Evolutionary conservation across 1,284 basidiomycete species (phyloP).

Genomic region (Laetiporus sulphureus): DNA sequence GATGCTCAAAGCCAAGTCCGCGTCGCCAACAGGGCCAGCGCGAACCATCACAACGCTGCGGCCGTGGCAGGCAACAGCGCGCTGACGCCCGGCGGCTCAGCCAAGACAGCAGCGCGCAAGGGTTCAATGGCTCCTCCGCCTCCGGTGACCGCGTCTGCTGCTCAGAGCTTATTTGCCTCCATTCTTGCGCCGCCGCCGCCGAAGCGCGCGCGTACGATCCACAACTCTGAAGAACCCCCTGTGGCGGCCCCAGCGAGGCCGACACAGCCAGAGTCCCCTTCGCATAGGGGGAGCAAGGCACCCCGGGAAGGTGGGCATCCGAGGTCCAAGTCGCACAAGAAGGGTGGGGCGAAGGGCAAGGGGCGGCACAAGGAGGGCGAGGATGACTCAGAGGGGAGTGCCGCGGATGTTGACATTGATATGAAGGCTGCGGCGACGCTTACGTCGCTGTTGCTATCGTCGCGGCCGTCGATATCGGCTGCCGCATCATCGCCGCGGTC

Average conservation of each 20-base stretch:
- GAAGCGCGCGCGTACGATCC: constrained; percentile 67
- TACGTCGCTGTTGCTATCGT: constrained; percentile 60
- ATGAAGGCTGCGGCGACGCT: constrained; percentile 76
- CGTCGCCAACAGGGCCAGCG: constrained; percentile 49
- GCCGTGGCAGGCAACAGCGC: constrained; percentile 34
- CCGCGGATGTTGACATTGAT: constrained; percentile 53
- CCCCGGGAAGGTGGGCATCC: constrained; percentile 23
- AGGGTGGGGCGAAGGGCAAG: constrained; percentile 41
- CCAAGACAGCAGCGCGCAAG: constrained; percentile 25
- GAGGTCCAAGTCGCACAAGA: constrained; percentile 24
- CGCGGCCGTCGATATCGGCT: constrained; percentile 50
- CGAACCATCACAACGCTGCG: constrained; percentile 43
- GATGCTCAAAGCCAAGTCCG: constrained; percentile 38
- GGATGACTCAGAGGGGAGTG: constrained; percentile 20
- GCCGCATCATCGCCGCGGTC: constrained; percentile 60
- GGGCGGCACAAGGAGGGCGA: constrained; percentile 29
- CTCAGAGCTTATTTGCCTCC: constrained; percentile 62
- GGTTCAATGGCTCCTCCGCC: constrained; percentile 47
- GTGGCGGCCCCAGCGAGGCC: constrained; percentile 41
- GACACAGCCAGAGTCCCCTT: constrained; percentile 18
- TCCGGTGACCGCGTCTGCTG: constrained; percentile 30
- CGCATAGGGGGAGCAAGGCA: constrained; percentile 19
- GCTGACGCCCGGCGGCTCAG: constrained; percentile 18
- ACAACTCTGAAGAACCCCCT: constrained; percentile 66
- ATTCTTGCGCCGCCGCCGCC: constrained; percentile 67